These are phyloP conservation scores for Mantamonas sphyraenae DNA, from an alignment of 78 protist species.

Conservation along the genomic window DNA sequence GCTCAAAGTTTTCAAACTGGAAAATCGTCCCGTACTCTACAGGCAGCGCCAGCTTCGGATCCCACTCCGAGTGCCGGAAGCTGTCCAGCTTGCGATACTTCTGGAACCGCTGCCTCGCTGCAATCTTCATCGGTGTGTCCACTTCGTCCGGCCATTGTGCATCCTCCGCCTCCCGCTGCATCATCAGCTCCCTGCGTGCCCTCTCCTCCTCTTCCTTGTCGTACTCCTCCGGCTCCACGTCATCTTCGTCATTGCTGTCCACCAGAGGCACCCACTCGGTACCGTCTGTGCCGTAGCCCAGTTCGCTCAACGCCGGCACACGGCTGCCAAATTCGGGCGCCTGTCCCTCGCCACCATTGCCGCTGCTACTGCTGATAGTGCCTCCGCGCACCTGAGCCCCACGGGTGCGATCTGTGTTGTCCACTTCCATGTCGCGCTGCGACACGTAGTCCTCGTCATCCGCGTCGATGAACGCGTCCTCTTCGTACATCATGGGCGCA, in stretches of 20 bases:
- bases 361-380: no score
- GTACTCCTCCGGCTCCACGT: background rate
- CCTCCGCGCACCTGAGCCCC: no score
- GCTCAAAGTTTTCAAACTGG: conserved; percentile 69
- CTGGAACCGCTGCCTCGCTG: conserved; percentile 75
- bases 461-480: background rate
- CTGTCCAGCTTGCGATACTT: conserved; percentile 23
- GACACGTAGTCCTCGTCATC: background rate
- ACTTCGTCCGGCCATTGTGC: conserved; percentile 94
- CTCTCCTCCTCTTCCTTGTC: background rate
- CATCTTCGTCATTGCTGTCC: background rate
- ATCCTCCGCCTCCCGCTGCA: conserved; percentile 1
- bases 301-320: no score
- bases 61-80: conserved; percentile 86
- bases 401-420: no score
- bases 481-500: conserved; percentile 11
- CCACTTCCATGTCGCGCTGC: background rate
- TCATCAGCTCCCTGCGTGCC: conserved; percentile 4
- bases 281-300: no score
- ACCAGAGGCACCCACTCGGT: background rate
- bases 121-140: conserved; percentile 71
- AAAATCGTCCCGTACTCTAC: conserved; percentile 83
- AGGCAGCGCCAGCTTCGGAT: conserved; percentile 90
- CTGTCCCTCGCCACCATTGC: no score
- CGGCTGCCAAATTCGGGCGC: no score